Evolutionary conservation across 805 yeast species (phyloP).

Genomic region (Wickerhamiella lipophila): DNA sequence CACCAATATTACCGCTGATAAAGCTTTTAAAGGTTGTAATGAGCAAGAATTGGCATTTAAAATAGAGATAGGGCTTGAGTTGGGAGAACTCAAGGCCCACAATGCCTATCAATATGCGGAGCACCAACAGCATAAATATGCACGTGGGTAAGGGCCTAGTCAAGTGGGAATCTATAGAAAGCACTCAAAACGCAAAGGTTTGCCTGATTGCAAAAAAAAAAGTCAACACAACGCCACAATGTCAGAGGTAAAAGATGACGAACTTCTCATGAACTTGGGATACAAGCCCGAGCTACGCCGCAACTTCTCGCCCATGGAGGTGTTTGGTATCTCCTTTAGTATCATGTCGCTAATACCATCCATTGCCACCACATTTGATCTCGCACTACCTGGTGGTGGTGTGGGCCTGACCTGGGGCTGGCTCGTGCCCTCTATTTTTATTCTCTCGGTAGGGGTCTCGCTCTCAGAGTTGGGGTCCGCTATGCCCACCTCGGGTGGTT

Average conservation of each 20-base stretch:
- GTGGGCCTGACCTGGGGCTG: constrained; percentile 64
- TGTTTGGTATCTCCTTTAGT: constrained; percentile 58
- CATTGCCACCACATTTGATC: constrained; percentile 42
- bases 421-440: constrained; percentile 45
- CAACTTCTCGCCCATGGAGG: constrained; percentile 46
- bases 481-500: constrained; percentile 65
- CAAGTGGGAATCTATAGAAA: background rate
- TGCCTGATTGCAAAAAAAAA: too few relatives aligned
- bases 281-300: constrained; percentile 57
- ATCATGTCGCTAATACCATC: constrained; percentile 59
- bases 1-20: too few relatives aligned
- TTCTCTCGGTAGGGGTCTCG: constrained; percentile 45
- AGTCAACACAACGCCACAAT: background rate
- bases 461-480: constrained; percentile 58
- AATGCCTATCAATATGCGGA: background rate
- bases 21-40: too few relatives aligned
- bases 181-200: too few relatives aligned
- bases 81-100: too few relatives aligned
- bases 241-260: constrained; percentile 22
- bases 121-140: background rate
- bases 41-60: too few relatives aligned
- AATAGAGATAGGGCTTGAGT: background rate
- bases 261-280: constrained; percentile 39
- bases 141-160: background rate
- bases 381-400: constrained; percentile 51